Evolutionary conservation across 139 green algal genomes (phyloP).

Genomic region (Picocystis salinarum): DNA sequence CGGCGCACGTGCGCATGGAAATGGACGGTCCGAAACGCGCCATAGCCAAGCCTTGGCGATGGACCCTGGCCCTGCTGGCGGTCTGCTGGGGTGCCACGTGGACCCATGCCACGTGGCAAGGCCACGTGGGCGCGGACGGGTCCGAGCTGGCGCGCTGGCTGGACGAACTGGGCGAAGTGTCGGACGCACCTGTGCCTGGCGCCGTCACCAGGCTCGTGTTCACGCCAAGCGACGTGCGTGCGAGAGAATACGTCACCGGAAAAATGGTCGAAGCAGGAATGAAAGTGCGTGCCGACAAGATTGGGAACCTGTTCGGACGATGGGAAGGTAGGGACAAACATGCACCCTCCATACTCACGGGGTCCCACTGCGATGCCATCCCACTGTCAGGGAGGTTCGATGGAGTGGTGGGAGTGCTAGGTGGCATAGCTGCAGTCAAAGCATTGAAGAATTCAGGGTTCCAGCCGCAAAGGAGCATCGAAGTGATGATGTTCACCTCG

Average conservation of each 20-base stretch:
- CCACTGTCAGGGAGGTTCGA: slow-evolving; percentile 75
- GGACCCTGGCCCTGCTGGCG: too few relatives aligned
- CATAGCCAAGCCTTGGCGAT: too few relatives aligned
- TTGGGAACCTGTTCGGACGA: slow-evolving; percentile 80
- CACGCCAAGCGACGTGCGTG: slow-evolving; percentile 57
- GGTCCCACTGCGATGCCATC: slow-evolving; percentile 84
- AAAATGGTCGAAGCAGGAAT: slow-evolving; percentile 56
- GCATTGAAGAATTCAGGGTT: slow-evolving; percentile 55
- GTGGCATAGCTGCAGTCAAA: slow-evolving; percentile 62
- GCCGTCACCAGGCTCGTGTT: slow-evolving; percentile 85
- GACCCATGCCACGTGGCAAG: too few relatives aligned
- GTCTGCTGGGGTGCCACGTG: too few relatives aligned
- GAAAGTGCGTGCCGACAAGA: slow-evolving; percentile 50
- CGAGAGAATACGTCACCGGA: slow-evolving; percentile 49
- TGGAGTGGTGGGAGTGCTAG: slow-evolving; percentile 77
- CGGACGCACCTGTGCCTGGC: background rate
- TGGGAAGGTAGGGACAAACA: slow-evolving; percentile 33
- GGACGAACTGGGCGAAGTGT: slow-evolving; percentile 1
- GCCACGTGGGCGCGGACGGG: too few relatives aligned
- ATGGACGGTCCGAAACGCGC: too few relatives aligned
- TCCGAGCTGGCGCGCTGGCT: too few relatives aligned
- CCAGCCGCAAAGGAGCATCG: slow-evolving; percentile 38
- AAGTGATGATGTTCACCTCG: slow-evolving; percentile 90
- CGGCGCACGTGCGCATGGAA: too few relatives aligned
- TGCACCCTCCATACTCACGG: slow-evolving; percentile 39